A percentile compares a stretch with the other conserved stretches of the same genome.
These are phyloP conservation scores for Globisporangium ultimum DNA, from an alignment of 352 stramenopile species.

Conservation along the genomic window DNA sequence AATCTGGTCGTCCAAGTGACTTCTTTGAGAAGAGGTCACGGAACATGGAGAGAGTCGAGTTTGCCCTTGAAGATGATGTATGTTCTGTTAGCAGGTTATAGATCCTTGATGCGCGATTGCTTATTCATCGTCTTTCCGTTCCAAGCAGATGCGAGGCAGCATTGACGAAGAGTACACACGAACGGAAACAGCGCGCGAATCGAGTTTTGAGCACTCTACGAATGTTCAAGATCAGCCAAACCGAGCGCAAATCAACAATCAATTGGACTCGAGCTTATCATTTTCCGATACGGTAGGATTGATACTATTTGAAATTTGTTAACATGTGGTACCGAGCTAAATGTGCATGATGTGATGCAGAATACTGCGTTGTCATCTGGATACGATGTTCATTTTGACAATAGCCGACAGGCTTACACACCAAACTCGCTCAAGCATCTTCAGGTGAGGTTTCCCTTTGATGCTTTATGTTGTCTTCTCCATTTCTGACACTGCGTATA, in stretches of 20 bases:
- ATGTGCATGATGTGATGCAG: conserved; percentile 13
- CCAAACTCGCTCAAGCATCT: conserved; percentile 73
- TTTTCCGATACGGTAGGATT: conserved; percentile 31
- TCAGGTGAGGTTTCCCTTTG: conserved; percentile 27
- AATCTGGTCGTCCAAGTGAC: conserved; percentile 43
- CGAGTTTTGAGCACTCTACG: not conserved
- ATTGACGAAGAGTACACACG: too few relatives aligned
- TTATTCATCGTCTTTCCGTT: too few relatives aligned
- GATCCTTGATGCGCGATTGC: not conserved
- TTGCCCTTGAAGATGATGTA: conserved; percentile 28
- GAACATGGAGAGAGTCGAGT: conserved; percentile 67
- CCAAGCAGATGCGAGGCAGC: too few relatives aligned
- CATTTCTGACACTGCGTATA: not conserved
- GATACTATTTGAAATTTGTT: not conserved
- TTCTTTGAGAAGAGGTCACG: conserved; percentile 76
- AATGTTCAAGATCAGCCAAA: not conserved
- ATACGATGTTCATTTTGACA: conserved; percentile 71
- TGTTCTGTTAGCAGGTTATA: not conserved
- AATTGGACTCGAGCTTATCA: conserved; percentile 11
- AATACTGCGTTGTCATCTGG: conserved; percentile 59
- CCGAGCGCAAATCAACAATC: not conserved
- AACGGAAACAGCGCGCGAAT: not conserved
- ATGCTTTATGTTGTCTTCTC: not conserved
- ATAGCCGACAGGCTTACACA: conserved; percentile 39
- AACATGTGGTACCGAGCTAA: not conserved